These are phyloP conservation scores for Kluyveromyces wickerhamii DNA, from an alignment of 805 yeast genomes.

Conservation along the genomic window DNA sequence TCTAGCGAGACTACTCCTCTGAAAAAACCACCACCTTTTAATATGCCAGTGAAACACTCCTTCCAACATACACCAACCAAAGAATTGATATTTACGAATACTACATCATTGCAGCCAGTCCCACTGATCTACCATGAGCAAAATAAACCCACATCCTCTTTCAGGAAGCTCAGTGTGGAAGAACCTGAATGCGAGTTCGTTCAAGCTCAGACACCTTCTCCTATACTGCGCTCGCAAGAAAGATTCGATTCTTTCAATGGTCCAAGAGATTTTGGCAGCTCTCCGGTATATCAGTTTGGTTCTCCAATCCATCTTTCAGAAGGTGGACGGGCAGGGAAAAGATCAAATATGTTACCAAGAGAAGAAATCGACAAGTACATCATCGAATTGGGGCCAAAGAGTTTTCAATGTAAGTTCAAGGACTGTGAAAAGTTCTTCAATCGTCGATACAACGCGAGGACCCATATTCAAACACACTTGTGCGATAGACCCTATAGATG, in stretches of 20 bases:
- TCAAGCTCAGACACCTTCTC: constrained; percentile 37
- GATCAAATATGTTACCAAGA: constrained; percentile 54
- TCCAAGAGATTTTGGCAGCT: too few relatives aligned
- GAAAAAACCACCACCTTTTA: constrained; percentile 3
- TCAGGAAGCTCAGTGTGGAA: constrained; percentile 6
- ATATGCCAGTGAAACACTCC: constrained; percentile 23
- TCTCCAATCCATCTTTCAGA: neutral
- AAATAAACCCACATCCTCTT: neutral
- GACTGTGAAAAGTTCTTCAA: constrained; percentile 79
- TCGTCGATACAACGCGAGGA: constrained; percentile 83
- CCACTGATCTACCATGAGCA: neutral
- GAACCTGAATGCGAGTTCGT: constrained; percentile 30
- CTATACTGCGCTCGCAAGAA: constrained; percentile 34
- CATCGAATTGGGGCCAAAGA: constrained; percentile 69
- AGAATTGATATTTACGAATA: constrained; percentile 1
- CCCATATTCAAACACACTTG: constrained; percentile 94
- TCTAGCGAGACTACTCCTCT: constrained; percentile 23
- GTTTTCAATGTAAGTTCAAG: constrained; percentile 66
- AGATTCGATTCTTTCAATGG: constrained; percentile 17
- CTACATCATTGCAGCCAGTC: too few relatives aligned
- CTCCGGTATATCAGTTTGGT: neutral
- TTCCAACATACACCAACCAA: constrained; percentile 26
- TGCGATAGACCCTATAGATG: constrained; percentile 91
- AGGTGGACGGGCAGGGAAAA: constrained; percentile 23
- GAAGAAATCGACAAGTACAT: constrained; percentile 83